These are phyloP conservation scores for Septoria linicola DNA, from an alignment of 2,329 filamentous ascomycete genomes.

Conservation along the genomic window DNA sequence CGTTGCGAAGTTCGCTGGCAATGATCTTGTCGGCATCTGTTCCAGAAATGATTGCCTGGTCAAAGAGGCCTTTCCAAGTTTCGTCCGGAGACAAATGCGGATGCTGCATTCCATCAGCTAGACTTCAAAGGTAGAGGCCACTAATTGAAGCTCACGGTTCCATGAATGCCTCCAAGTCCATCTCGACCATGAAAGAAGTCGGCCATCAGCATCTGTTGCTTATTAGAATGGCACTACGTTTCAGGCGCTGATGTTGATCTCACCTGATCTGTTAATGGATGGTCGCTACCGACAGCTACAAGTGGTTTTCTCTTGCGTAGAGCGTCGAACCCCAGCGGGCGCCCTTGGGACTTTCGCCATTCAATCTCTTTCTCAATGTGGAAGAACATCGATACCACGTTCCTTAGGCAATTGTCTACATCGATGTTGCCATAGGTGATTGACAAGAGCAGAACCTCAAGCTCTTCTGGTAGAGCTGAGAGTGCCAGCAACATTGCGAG, in stretches of 20 bases:
- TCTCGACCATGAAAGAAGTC: conserved; percentile 68
- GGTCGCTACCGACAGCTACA: conserved; percentile 81
- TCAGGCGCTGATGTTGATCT: too few species aligned
- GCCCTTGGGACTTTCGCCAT: conserved; percentile 73
- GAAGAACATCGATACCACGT: conserved; percentile 87
- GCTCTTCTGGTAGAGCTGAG: conserved; percentile 74
- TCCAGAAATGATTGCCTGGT: conserved; percentile 33
- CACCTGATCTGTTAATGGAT: conserved; percentile 75
- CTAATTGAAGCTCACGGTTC: conserved; percentile 37
- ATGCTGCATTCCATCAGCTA: conserved; percentile 39
- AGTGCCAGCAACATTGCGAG: conserved; percentile 85
- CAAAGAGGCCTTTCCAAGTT: conserved; percentile 50
- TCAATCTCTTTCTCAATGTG: conserved; percentile 83
- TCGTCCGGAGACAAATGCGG: conserved; percentile 49
- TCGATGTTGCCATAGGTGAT: conserved; percentile 94
- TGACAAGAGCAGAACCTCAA: conserved; percentile 82
- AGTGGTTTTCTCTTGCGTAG: conserved; percentile 67
- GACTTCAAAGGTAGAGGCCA: not conserved
- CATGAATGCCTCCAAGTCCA: conserved; percentile 50
- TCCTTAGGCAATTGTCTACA: conserved; percentile 80
- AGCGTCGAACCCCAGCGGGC: conserved; percentile 67
- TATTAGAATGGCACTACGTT: too few species aligned
- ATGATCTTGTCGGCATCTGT: conserved; percentile 37
- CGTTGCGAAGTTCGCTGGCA: conserved; percentile 40
- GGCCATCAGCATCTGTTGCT: conserved; percentile 54